Evolutionary conservation across 2,329 filamentous ascomycete species (phyloP), one percentile per base, ranked within the genome.

Genomic region (Alternaria brassicicola): DNA sequence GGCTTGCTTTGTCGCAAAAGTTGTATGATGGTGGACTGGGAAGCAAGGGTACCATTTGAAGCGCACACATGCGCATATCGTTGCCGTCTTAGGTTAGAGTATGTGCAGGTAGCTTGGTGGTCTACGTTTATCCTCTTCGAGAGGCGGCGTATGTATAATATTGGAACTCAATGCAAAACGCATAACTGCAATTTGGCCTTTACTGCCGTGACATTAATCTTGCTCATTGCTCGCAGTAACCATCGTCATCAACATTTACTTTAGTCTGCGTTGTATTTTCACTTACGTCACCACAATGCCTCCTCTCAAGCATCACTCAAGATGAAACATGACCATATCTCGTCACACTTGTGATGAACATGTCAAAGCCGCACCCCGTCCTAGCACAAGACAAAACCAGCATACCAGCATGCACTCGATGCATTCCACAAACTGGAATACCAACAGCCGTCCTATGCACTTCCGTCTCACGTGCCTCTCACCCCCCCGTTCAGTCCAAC

Each of bases 1-100:
- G 30, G 43, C 19, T 47, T 47, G 43, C 43, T 47, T 47, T 47
- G 19, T 47, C 25, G 43, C 43, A 47, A 47, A 47, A 47, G 43
- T 47, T 47, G 43, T 33, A 33, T 47, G 43, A 47, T 47, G 30
- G 43, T 23, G 28, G 43, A 47, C 43, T 25, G 43, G 19, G 19
- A 23, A 39, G 19, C 12, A 13, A 6, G 43, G 43, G 25, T n/a
- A 35, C 17, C 43, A 47, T 47, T 47, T 33, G 30, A 47, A 47
- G 43, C 43, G 43, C 30, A 47, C 28, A n/a, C 9, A 35, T 25
- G 35, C 19, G 43, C 28, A 47, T 47, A 35, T 47, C 30, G 28
- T 47, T 28, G 28, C 31, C 4, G 30, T 33, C 25, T 12, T 28
- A 35, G 33, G 28, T 47, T 13, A 19, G 30, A 19, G 19, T 2